Evolutionary conservation across 352 stramenopile species (phyloP), one percentile per base, ranked within the genome.

Genomic region (Pythium coloratum): DNA sequence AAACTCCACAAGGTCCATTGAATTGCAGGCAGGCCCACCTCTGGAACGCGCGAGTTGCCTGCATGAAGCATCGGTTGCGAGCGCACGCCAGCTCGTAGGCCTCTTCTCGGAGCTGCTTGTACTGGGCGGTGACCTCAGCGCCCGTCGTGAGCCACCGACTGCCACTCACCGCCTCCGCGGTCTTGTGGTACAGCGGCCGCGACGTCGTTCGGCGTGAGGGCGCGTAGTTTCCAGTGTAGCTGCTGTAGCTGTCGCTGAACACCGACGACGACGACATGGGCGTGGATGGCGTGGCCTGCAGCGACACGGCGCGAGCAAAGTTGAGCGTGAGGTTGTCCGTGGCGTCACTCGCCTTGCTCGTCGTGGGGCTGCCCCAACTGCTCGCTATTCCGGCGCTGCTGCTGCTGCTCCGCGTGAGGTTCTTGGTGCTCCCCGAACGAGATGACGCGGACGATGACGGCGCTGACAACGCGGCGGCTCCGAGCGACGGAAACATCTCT

Each of bases 61-160:
- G 73, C 87, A 95, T 94, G 53, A 95, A 94, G 62, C 87, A 95
- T 54, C 91, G 88, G 77, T 95, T 95, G 18, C 87, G 85, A 16
- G 85, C 87, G 40, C 85, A 91, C 6, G 87, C 85, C 55, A 91
- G 74, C 68, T 94, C 71, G 64, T 92, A 91, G n/a, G 85, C 87
- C 40, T 88, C 75, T 61, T 92, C 85, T 9, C 87, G 87, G 16
- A 92, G 66, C 58, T 90, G 71, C 67, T 87, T 72, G 70, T 95
- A 95, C 75, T 95, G 86, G 9, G 71, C 75, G 32, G 78, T 62
- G 24, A 92, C 82, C 6, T 76, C 73, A 6, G 76, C 54, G 12
- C 86, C 86, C 0, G 86, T 95, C 1, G 76, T 74, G 42, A 95
- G 75, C 86, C 86, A 93, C 60, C 82, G 82, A 34, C 46, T 68